Percentiles rank a stretch among this genome's conserved stretches.
These are phyloP conservation scores for Elongisporangium senticosum DNA, from an alignment of 352 stramenopile genomes.

Conservation along the genomic window DNA sequence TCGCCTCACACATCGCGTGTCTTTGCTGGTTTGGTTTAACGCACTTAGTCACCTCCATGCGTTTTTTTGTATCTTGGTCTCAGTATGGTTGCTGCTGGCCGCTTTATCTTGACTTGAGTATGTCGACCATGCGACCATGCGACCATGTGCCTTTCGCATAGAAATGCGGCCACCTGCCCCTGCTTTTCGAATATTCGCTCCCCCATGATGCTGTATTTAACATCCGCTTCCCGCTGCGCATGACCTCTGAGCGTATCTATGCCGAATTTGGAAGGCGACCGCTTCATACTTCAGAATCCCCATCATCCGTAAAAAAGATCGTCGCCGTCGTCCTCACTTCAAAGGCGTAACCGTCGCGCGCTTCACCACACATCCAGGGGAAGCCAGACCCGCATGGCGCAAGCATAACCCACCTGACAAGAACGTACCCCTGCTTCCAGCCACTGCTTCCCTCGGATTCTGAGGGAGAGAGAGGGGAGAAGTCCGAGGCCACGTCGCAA, in stretches of 20 bases:
- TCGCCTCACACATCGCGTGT: background rate
- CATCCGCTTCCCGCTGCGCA: background rate
- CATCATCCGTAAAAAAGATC: background rate
- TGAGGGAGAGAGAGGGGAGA: conserved; percentile 3
- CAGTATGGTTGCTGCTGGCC: background rate
- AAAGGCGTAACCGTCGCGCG: background rate
- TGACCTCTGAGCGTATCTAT: background rate
- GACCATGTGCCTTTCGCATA: background rate
- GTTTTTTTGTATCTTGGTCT: background rate
- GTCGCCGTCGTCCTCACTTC: background rate
- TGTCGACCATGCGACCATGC: background rate
- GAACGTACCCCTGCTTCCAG: background rate
- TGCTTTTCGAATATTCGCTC: background rate
- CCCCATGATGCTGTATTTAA: background rate
- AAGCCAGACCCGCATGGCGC: background rate
- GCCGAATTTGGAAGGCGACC: background rate
- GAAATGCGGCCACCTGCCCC: background rate
- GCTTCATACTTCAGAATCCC: background rate
- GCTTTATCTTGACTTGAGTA: background rate
- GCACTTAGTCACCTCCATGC: background rate
- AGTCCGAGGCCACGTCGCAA: background rate
- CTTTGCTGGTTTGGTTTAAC: background rate
- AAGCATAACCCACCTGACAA: background rate
- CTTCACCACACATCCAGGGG: background rate
- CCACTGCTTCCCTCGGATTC: background rate